Base-by-base conservation (phyloP, 163 green algal genomes). In the Volvox carteri region DNA sequence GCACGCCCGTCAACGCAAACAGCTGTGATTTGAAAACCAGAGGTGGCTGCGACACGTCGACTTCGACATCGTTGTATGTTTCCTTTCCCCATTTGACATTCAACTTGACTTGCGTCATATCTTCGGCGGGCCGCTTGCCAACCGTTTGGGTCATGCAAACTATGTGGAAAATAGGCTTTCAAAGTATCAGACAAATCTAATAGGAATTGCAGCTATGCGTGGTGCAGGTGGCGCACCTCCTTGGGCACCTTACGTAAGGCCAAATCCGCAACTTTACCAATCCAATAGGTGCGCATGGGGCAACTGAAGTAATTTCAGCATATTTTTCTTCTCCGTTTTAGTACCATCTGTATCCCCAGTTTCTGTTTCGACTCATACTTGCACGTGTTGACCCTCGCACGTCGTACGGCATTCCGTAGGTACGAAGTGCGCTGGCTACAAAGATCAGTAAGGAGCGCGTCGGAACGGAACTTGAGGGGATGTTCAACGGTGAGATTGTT, bases 1-100 rank as follows among this genome's bases (percentile, higher is more conserved):
- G 95, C 35, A 99, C 98, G 33, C 96, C 96, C n/a, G 95, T 99
- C n/a, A 99, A 93, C 23, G 95, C 96, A 90, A 98, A 99, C 25
- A 99, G 92, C 94, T 99, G 97, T 23, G 91, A 95, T 91, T 99
- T 99, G 94, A 99, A 99, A 0, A 98, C 90, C 1, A 96, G 14
- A 0, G 97, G 96, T 16, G 96, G 91, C 88, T 98, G 91, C 2
- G 73, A 74, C 3, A 92, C 85, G 91, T 99, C 96, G 1, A 99
- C 92, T 78, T 99, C 97, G 23, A 99, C 88, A 70, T 96, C 95
- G 37, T 92, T 92, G 90, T 95, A 98, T 44, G 86, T 72, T 92
- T 98, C 93, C 91, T 98, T 99, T 50, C 95, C 91, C 97, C 97
- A 99, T 76, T 98, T 99, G 12, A 98, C 93, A 52, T 94, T 93